Evolutionary conservation across 768 basidiomycete species (phyloP), one percentile per base, ranked within the genome.

Genomic region (Infundibulicybe gibba): DNA sequence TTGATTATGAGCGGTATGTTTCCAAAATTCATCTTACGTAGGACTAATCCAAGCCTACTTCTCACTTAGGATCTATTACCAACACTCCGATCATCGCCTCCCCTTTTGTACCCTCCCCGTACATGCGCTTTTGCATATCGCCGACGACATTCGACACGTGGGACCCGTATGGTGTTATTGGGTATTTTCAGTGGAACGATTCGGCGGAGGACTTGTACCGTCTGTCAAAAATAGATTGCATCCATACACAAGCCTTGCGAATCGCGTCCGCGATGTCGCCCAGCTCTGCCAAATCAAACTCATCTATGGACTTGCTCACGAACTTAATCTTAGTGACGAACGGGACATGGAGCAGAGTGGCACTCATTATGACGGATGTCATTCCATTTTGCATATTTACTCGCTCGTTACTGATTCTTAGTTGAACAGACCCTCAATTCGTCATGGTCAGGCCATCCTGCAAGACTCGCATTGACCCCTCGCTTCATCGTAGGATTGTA

Each of bases 151-250:
- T 15, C 44, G 55, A 33, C 47, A 43, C 14, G 47, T 44, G n/a
- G 68, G 69, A 1, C 71, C 68, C 9, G 65, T 69, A 10, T 71
- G 68, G 65, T 49, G 54, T 1, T 64, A 61, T 40, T 69, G 70
- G 70, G 58, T 67, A 8, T 72, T 71, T 53, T 56, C 61, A 0
- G 69, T 69, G 60, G 71, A 73, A 48, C 54, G 65, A 3, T 69
- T 62, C 46, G 72, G 71, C 47, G 63, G 68, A 0, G 20, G 15
- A 2, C 49, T 74, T 3, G 43, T 48, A 15, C 58, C 49, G 3
- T 50, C 52, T 1, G 58, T 71, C 45, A 53, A 51, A 31, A 67
- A 60, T 37, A 56, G 61, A 15, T 45, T 55, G 2, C 55, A 61
- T 51, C 70, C 71, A 17, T 72, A 56, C 51, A 54, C 57, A 8